A percentile compares a stretch with the other conserved stretches of the same genome.
Evolutionary conservation across 441 rosid genomes (phyloP).

Genomic region (Erodium trifolium): DNA sequence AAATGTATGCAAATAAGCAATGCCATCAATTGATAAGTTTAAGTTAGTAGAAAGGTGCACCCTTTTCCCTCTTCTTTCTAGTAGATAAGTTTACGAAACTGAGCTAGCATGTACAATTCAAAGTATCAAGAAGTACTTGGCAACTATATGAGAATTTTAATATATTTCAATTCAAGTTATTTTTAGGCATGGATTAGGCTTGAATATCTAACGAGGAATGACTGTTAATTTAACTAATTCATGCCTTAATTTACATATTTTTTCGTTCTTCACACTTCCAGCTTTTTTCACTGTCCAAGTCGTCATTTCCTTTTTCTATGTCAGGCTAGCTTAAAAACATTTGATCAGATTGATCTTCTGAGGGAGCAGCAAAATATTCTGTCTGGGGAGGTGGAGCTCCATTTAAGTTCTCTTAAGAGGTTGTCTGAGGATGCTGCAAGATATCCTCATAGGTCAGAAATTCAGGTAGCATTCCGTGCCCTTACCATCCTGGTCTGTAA

Average conservation of each 20-base stretch:
- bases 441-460: conserved; percentile 55
- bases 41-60: not conserved
- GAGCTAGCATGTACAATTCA: not conserved
- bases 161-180: not conserved
- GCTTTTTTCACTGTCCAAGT: not conserved
- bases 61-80: not conserved
- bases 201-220: not conserved
- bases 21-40: conserved; percentile 1
- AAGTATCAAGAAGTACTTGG: not conserved
- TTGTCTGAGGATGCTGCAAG: conserved; percentile 71
- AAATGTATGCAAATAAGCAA: not conserved
- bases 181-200: not conserved
- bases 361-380: conserved; percentile 88
- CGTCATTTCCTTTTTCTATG: conserved; percentile 19
- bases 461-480: conserved; percentile 38
- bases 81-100: not conserved
- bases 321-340: conserved; percentile 64
- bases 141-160: not conserved
- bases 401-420: conserved; percentile 61
- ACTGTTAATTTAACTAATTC: not conserved
- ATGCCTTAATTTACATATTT: not conserved
- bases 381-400: conserved; percentile 75
- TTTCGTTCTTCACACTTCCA: not conserved
- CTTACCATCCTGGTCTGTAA: conserved; percentile 4
- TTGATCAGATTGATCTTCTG: conserved; percentile 73